Conservation (phyloP, 257 asterid species). For the Primulina eburnea region DNA sequence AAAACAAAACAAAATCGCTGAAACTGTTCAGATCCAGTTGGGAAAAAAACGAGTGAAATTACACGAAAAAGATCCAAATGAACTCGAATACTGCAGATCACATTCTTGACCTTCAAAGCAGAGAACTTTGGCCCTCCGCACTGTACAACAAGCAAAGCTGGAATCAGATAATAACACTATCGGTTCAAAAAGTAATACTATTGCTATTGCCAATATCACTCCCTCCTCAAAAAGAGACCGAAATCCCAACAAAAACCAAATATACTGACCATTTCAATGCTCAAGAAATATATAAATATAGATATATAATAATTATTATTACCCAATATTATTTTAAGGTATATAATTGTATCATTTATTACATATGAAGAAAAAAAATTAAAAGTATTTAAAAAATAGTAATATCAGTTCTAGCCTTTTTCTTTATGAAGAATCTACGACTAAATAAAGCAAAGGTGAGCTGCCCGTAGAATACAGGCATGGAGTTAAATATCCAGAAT, state of each 20-base stretch:
- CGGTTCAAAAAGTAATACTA: conserved; percentile 27
- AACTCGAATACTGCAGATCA: conserved; percentile 42
- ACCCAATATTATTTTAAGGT: conserved; percentile 4
- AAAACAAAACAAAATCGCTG: conserved; percentile 19
- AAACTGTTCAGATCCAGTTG: conserved; percentile 18
- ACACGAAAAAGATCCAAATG: conserved; percentile 24
- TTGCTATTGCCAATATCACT: conserved; percentile 27
- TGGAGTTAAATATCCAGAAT: conserved; percentile 34
- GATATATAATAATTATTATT: no score
- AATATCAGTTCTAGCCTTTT: conserved; percentile 44
- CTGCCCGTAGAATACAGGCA: conserved; percentile 49
- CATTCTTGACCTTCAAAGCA: conserved; percentile 39
- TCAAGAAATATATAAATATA: conserved; percentile 19
- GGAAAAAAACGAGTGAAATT: conserved; percentile 18
- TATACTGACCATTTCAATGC: conserved; percentile 48
- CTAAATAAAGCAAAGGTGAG: conserved; percentile 49
- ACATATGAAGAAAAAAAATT: background rate
- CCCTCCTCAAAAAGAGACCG: conserved; percentile 33
- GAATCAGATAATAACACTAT: conserved; percentile 29
- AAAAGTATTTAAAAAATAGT: conserved; percentile 34
- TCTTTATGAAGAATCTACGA: conserved; percentile 41
- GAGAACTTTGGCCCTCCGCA: conserved; percentile 24
- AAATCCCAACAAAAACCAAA: conserved; percentile 40
- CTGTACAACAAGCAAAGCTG: conserved; percentile 37
- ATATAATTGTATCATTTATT: background rate